Percentiles rank a stretch among this genome's conserved stretches.
Conservation (phyloP, 78 protist species). For the Dictyostelium intermedium region DNA sequence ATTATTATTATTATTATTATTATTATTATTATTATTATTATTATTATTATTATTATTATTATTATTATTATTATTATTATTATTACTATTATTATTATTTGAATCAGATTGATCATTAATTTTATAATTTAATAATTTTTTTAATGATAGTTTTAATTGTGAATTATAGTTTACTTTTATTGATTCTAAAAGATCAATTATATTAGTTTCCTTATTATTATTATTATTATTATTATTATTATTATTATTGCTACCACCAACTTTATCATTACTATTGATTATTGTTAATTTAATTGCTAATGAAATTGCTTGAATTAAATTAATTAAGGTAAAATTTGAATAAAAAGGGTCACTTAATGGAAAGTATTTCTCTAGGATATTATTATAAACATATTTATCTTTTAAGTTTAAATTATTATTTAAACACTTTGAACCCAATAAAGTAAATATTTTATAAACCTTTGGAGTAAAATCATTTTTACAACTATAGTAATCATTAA, state of each 20-base stretch:
- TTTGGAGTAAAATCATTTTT: not conserved
- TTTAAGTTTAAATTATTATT: too few species aligned
- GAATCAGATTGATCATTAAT: too few species aligned
- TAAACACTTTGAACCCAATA: too few species aligned
- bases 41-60: not conserved
- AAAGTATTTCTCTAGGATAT: not conserved
- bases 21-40: not conserved
- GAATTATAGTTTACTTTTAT: not conserved
- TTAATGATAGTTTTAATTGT: too few species aligned
- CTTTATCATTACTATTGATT: not conserved
- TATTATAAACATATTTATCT: not conserved
- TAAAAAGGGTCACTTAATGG: not conserved
- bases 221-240: not conserved
- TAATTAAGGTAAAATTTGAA: not conserved
- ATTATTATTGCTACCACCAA: not conserved
- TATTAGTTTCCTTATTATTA: not conserved
- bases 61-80: not conserved
- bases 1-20: constrained; percentile 7
- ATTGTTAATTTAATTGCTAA: not conserved
- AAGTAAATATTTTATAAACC: too few species aligned
- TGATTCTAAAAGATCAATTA: not conserved
- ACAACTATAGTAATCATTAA: not conserved
- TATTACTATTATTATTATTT: not conserved
- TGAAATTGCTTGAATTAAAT: not conserved
- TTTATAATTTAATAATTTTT: not conserved